Base-by-base conservation (phyloP, 345 rosid species). In the Aethionema arabicum region DNA sequence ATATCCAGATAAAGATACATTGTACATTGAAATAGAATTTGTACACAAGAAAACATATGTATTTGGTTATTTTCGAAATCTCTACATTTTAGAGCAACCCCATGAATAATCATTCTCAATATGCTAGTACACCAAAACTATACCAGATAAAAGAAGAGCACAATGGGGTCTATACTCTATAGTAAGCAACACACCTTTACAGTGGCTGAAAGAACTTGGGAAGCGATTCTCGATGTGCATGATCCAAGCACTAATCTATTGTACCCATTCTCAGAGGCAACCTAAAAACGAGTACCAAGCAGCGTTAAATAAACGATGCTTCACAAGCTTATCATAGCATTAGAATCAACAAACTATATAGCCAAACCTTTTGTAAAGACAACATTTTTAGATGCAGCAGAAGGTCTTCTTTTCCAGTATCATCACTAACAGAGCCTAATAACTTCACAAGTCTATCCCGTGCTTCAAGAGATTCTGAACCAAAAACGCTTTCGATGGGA, bases 341-440 rank as follows among this genome's bases (percentile, higher is more conserved):
- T 14, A 16, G 45, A 21, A 21, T 52, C 50, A 46, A 45, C 54
- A 8, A 36, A 49, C 31, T 46, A 56, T 6, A 52, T 7, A 42
- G 37, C 8, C 68, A 55, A 62, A 85, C 98, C 95, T 84, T 93
- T 59, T 93, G 99, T 76, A 93, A 71, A 52, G 77, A 39, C 78
- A 83, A 52, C 88, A 84, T 84, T 35, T 79, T 77, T 37, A 90
- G 56, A 74, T 85, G 85, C 58, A 65, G 65, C 10, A 90, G 61
- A 69, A 93, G 83, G 72, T 93, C 99, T 70, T 93, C 96, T 70
- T 77, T 89, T 32, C 99, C 97, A 14, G 91, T 85, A 15, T 76
- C 57, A 48, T 93, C 99, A 56, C 50, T 57, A 31, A 89, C 82
- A 50, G 75, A 76, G 32, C 77, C 78, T 53, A 87, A 55, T 11